Evolutionary conservation across 805 yeast species (phyloP), one percentile per base, ranked within the genome.

Genomic region (Kodamaea fukazawae): DNA sequence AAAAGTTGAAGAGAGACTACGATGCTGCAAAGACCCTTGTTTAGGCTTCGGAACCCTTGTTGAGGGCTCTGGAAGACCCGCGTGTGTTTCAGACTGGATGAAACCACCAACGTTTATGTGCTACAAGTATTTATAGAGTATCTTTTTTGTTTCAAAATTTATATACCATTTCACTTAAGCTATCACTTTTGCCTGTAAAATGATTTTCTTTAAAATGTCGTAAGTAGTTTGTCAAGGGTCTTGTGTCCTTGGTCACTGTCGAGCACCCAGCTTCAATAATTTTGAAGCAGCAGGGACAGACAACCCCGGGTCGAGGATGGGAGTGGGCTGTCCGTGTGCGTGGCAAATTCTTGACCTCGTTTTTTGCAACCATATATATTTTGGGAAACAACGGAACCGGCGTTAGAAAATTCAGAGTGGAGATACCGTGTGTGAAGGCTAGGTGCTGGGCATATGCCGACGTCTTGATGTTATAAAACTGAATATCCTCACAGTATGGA

Each of bases 361-460:
- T 46, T 42, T 60, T 60, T 22, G 46, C 33, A 10, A 49, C 45
- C 23, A 32, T 38, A 37, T 58, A 61, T 10, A 30, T 36, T 1
- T 57, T 58, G 13, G 50, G 46, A 28, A 43, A 42, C n/a, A 58
- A 36, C 3, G 65, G 65, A 29, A 59, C 54, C 2, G 71, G 71
- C 0, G 60, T 48, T 20, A 63, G 36, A 41, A 48, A 60, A 32
- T 55, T 49, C 35, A 55, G 54, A 4, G 65, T 50, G 25, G 47
- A 55, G 18, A 66, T 49, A 1, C 71, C 71, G 43, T 66, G 70
- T 15, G 47, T 46, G 29, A 52, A 57, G 17, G 63, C 55, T 41
- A 65, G 47, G 46, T 66, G 71, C 38, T 61, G 67, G 0, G 63
- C 56, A 40, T 64, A 66, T 18, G 58, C 50, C 3, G 67, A 59